These are phyloP conservation scores for Rosellinia necatrix DNA, from an alignment of 2,329 filamentous ascomycete species.

Conservation along the genomic window DNA sequence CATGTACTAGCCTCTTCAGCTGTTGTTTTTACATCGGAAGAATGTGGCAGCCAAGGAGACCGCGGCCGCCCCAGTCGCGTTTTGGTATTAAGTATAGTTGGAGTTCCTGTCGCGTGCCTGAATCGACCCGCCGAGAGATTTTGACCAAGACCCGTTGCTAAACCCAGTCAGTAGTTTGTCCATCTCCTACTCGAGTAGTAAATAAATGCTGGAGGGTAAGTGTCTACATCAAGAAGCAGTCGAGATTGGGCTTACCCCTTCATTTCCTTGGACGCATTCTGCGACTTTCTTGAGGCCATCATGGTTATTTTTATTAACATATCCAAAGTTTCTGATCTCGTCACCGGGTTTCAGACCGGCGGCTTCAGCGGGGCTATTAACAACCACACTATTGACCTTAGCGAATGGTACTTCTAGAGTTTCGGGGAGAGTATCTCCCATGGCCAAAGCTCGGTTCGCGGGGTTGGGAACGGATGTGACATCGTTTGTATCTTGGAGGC, in stretches of 20 bases:
- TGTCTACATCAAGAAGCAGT: neutral
- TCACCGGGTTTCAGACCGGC: constrained; percentile 84
- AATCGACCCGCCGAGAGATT: constrained; percentile 55
- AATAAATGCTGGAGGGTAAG: neutral
- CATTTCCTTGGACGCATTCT: constrained; percentile 87
- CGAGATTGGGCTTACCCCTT: constrained; percentile 70
- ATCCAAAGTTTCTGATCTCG: constrained; percentile 81
- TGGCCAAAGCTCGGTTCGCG: constrained; percentile 34
- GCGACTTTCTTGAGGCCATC: constrained; percentile 83
- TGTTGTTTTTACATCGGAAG: constrained; percentile 65
- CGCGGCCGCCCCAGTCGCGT: constrained; percentile 86
- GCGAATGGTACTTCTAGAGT: constrained; percentile 69
- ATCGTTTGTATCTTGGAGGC: constrained; percentile 58
- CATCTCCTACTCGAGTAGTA: neutral
- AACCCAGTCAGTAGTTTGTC: constrained; percentile 11
- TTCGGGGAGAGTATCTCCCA: constrained; percentile 43
- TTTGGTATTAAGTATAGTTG: constrained; percentile 75
- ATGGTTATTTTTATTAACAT: constrained; percentile 81
- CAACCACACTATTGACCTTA: constrained; percentile 82
- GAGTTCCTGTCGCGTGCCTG: constrained; percentile 58
- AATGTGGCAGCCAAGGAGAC: constrained; percentile 88
- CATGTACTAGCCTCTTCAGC: neutral
- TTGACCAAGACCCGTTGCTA: constrained; percentile 75
- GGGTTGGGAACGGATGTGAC: constrained; percentile 31
- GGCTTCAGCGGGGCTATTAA: constrained; percentile 77